phyloP scores from a whole-genome alignment of 164 flowering plant species.

The Echeveria elegans region DNA sequence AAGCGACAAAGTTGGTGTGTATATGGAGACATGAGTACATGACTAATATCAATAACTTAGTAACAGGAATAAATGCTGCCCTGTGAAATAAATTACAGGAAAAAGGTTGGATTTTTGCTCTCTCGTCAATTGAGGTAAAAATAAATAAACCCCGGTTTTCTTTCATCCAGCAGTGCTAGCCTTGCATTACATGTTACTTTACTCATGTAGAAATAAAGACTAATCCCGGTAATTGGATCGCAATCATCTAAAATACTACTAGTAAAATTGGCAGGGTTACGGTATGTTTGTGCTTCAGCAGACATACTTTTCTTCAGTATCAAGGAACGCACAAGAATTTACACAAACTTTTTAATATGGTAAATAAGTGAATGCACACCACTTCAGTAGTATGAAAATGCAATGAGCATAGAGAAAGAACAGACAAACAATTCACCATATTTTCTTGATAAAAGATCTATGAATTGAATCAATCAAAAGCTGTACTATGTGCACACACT shows the following conservation, averaged over 20 bases:
- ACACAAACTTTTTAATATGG: background rate
- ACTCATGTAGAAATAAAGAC: background rate
- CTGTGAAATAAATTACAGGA: background rate
- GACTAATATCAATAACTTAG: background rate
- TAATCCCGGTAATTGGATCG: background rate
- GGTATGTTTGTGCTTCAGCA: background rate
- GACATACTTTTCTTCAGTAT: background rate
- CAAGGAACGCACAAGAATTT: background rate
- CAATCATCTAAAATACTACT: background rate
- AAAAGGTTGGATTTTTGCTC: background rate
- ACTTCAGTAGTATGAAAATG: background rate
- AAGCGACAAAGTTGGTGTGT: background rate
- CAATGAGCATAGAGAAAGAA: background rate
- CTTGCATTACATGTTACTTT: background rate
- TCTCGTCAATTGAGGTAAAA: background rate
- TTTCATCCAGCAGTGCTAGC: background rate
- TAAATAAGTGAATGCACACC: background rate
- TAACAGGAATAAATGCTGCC: background rate
- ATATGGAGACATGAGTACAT: background rate
- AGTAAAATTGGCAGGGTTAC: background rate
- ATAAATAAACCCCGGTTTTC: background rate
- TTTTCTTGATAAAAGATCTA: background rate
- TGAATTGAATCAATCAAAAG: constrained; percentile 2
- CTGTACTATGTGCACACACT: background rate
- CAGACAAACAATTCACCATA: background rate